phyloP scores from a whole-genome alignment of 176 grass and related monocot species.

The Triticum timopheevii region DNA sequence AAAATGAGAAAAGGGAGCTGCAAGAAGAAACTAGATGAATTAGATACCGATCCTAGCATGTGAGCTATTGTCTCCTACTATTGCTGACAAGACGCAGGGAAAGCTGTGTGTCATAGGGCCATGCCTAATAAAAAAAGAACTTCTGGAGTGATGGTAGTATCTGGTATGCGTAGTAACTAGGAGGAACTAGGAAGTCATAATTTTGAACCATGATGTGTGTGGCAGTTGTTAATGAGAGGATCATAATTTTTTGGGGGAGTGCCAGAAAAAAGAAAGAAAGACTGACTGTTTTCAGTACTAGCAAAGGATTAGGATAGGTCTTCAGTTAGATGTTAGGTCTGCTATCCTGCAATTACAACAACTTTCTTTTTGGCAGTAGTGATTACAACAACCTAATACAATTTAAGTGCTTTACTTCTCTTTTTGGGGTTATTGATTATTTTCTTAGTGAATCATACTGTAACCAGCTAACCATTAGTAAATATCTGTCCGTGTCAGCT shows the following conservation, averaged over 20 bases:
- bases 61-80: neutral
- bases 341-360: no score
- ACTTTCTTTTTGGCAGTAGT: no score
- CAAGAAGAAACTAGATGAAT: slow-evolving; percentile 13
- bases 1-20: neutral
- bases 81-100: neutral
- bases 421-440: neutral
- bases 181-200: neutral
- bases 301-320: neutral
- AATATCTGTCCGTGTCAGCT: neutral
- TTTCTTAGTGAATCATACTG: neutral
- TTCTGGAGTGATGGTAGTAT: neutral
- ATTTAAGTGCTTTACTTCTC: no score
- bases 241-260: neutral
- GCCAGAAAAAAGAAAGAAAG: neutral
- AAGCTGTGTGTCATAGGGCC: neutral
- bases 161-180: neutral
- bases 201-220: neutral
- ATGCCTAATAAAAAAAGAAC: neutral
- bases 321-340: no score
- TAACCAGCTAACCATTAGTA: neutral
- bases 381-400: no score
- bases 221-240: neutral
- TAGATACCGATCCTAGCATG: neutral
- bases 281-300: neutral